A percentile compares a stretch with the other conserved stretches of the same genome.
Conservation (phyloP, 192 early-diverging fungal genomes). For the Rhizophagus prolifer region DNA sequence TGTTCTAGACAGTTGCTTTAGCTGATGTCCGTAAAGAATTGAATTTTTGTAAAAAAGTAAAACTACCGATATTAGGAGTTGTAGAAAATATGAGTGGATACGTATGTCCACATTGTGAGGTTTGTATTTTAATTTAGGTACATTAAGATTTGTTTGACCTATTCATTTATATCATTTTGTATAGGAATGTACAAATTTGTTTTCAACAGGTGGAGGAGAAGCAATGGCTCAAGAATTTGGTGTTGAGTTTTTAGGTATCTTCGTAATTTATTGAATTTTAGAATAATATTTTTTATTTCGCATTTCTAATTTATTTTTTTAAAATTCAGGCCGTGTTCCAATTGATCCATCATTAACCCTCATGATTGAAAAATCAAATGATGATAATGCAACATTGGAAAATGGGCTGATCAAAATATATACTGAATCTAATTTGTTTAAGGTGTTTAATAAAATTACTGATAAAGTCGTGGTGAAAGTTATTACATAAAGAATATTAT, state of each 20-base stretch:
- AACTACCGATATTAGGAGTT: conserved; percentile 82
- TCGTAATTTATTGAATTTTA: neutral
- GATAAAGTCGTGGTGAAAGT: conserved; percentile 40
- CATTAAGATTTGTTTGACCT: neutral
- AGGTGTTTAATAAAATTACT: conserved; percentile 52
- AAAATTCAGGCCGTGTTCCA: conserved; percentile 64
- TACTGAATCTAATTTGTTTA: conserved; percentile 51
- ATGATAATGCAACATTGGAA: conserved; percentile 35
- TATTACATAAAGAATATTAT: neutral
- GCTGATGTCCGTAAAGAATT: conserved; percentile 94
- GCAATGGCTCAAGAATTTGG: conserved; percentile 83
- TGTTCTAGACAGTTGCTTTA: conserved; percentile 54
- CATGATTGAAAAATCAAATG: conserved; percentile 53
- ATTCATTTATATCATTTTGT: neutral
- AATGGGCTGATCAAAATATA: conserved; percentile 48
- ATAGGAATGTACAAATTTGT: conserved; percentile 82
- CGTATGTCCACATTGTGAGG: conserved; percentile 82
- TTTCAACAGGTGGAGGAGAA: conserved; percentile 92
- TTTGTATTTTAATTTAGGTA: conserved; percentile 33
- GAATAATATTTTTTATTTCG: neutral
- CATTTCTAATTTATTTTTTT: neutral
- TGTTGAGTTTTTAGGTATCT: conserved; percentile 74
- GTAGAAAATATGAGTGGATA: conserved; percentile 98
- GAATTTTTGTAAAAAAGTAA: conserved; percentile 88
- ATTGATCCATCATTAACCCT: conserved; percentile 82